Conservation (phyloP, 345 rosid genomes). For the Dimocarpus longan region DNA sequence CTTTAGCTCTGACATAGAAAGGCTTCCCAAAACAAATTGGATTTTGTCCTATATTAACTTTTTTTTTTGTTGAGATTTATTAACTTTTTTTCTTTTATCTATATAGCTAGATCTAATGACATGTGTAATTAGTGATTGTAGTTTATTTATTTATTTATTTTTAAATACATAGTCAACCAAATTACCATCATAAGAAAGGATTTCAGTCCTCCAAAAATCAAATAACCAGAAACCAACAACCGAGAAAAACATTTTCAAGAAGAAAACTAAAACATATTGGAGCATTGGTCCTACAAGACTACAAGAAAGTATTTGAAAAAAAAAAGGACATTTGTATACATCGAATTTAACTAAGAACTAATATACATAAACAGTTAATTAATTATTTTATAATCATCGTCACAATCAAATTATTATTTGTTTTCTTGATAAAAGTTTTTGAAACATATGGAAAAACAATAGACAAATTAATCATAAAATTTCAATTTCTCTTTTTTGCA, state of each 20-base stretch:
- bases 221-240: neutral
- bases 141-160: no score
- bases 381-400: conserved; percentile 9
- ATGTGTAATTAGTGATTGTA: no score
- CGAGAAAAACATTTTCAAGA: neutral
- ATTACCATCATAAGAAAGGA: no score
- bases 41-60: no score
- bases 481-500: neutral
- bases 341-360: neutral
- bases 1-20: no score
- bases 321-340: neutral
- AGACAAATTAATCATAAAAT: neutral
- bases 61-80: no score
- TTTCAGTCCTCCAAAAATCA: no score
- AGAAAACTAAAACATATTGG: neutral
- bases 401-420: conserved; percentile 1
- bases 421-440: conserved; percentile 1
- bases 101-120: no score
- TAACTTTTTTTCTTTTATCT: no score
- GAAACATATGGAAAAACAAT: conserved; percentile 15
- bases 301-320: no score
- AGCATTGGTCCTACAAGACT: neutral
- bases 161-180: no score
- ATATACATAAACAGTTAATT: neutral
- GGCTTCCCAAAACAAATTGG: no score